Evolutionary conservation across 805 yeast genomes (phyloP).

Genomic region (Ogataea degrootiae): DNA sequence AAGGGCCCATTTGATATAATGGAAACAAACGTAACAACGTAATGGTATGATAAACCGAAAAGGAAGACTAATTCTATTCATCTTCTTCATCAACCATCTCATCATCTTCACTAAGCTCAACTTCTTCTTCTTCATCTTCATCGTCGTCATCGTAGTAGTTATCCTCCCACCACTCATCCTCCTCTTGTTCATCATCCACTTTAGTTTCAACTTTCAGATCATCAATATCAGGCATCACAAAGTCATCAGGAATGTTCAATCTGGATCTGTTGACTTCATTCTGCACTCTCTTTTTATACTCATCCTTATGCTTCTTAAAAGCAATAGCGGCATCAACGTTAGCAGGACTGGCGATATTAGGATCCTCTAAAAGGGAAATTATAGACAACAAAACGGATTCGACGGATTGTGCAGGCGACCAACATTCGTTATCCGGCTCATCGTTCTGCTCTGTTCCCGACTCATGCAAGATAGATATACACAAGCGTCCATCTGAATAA

Average conservation of each 20-base stretch:
- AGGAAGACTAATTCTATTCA: neutral
- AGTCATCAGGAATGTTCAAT: slow-evolving; percentile 81
- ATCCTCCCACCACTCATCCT: slow-evolving; percentile 31
- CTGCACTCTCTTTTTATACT: slow-evolving; percentile 70
- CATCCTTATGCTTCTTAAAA: slow-evolving; percentile 78
- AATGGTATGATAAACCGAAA: neutral
- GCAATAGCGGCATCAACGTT: slow-evolving; percentile 97
- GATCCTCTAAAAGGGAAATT: slow-evolving; percentile 87
- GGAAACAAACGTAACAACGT: neutral
- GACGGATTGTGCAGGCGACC: slow-evolving; percentile 94
- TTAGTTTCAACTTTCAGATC: slow-evolving; percentile 33
- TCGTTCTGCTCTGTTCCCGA: slow-evolving; percentile 85
- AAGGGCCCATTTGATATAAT: neutral
- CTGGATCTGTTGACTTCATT: slow-evolving; percentile 80
- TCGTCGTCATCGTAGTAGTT: slow-evolving; percentile 30
- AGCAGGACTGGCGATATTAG: slow-evolving; percentile 91
- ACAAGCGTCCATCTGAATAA: slow-evolving; percentile 87
- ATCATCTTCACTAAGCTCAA: slow-evolving; percentile 23
- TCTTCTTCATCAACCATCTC: slow-evolving; percentile 19
- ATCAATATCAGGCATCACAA: slow-evolving; percentile 71
- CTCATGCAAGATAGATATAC: slow-evolving; percentile 89
- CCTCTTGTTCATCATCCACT: slow-evolving; percentile 26
- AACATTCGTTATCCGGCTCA: slow-evolving; percentile 89
- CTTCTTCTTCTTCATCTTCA: slow-evolving; percentile 29
- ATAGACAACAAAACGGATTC: slow-evolving; percentile 90